Evolutionary conservation across 2,329 filamentous ascomycete species (phyloP).

Genomic region (Phialophora verrucosa): DNA sequence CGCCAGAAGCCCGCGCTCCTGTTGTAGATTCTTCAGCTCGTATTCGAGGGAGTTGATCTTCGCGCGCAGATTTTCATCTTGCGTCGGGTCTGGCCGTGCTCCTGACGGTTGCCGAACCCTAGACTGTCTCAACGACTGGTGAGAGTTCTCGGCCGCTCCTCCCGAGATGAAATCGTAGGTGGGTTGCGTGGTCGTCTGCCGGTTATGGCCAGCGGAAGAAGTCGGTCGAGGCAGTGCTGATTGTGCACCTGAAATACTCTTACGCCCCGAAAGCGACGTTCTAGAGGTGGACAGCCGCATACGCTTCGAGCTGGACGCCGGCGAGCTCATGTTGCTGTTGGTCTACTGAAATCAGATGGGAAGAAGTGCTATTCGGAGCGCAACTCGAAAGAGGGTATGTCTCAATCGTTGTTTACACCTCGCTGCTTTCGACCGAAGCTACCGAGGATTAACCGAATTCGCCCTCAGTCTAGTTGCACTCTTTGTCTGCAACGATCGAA

Average conservation of each 20-base stretch:
- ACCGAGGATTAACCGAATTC: constrained; percentile 1
- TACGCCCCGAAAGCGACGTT: constrained; percentile 35
- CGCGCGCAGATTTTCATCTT: constrained; percentile 80
- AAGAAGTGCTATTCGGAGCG: not conserved
- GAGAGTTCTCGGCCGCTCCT: constrained; percentile 51
- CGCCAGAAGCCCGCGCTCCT: constrained; percentile 80
- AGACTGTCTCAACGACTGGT: constrained; percentile 44
- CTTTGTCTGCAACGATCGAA: not conserved
- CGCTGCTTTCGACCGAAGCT: constrained; percentile 9
- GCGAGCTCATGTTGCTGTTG: constrained; percentile 34
- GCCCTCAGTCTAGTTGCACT: not conserved
- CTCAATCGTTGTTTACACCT: constrained; percentile 4
- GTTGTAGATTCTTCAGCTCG: constrained; percentile 82
- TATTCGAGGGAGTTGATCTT: constrained; percentile 88
- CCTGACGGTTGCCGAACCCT: constrained; percentile 47
- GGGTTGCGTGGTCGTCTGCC: constrained; percentile 57
- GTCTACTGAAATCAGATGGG: not conserved
- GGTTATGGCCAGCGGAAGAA: constrained; percentile 37
- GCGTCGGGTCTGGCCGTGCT: constrained; percentile 42
- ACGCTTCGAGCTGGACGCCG: constrained; percentile 34
- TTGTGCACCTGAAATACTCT: constrained; percentile 32
- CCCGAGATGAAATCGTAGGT: constrained; percentile 66
- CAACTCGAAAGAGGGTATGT: not conserved
- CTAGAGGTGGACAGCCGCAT: constrained; percentile 37
- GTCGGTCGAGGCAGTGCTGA: constrained; percentile 34